These are phyloP conservation scores for Fusarium sp. DNA, from an alignment of 2,329 filamentous ascomycete species.

Conservation along the genomic window DNA sequence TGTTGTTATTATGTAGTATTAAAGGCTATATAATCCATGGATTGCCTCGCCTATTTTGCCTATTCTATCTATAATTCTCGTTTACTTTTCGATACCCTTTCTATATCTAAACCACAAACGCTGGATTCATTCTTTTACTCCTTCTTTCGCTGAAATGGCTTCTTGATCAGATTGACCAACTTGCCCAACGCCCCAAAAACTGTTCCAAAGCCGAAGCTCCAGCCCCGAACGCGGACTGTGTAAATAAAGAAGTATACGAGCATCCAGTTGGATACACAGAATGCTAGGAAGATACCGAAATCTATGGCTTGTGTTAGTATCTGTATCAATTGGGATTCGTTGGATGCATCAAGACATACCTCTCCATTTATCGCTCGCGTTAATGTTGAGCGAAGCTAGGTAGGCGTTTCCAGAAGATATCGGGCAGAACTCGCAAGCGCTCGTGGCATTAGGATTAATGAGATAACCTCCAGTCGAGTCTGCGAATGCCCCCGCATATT, in stretches of 20 bases:
- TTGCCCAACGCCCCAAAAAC: slow-evolving; percentile 34
- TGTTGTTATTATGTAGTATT: background rate
- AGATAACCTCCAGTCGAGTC: slow-evolving; percentile 67
- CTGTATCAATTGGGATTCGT: background rate
- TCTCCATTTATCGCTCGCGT: slow-evolving; percentile 71
- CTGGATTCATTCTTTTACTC: background rate
- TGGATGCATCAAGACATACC: slow-evolving; percentile 7
- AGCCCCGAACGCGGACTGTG: slow-evolving; percentile 75
- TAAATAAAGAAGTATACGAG: slow-evolving; percentile 83
- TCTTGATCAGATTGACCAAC: slow-evolving; percentile 32
- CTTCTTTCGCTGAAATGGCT: slow-evolving; percentile 34
- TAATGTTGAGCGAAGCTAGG: slow-evolving; percentile 65
- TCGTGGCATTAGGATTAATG: slow-evolving; percentile 67
- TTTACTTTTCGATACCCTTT: background rate
- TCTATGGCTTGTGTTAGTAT: slow-evolving; percentile 40
- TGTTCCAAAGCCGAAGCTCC: slow-evolving; percentile 74
- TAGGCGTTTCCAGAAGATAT: slow-evolving; percentile 70
- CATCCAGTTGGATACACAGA: slow-evolving; percentile 76
- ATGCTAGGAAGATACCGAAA: slow-evolving; percentile 78
- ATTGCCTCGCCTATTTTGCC: background rate
- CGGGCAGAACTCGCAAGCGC: slow-evolving; percentile 76
- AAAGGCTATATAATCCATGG: background rate
- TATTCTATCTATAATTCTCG: background rate
- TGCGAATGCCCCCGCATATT: slow-evolving; percentile 71
- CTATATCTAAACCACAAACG: background rate